These are phyloP conservation scores for Haplosporangium sp. DNA, from an alignment of 371 early-diverging fungal genomes.

Conservation along the genomic window DNA sequence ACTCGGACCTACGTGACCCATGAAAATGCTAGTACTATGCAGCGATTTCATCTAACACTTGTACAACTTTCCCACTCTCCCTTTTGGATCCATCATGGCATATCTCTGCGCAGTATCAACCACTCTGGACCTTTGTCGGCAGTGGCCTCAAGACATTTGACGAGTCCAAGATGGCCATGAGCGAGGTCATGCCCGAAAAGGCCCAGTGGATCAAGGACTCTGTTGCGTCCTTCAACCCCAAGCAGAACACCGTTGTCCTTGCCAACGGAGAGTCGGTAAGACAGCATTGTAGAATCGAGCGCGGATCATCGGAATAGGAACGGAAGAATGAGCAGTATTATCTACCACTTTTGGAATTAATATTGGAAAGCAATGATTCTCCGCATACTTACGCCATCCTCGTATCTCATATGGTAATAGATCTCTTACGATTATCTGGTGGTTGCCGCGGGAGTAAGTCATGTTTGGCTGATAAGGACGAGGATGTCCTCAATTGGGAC, in stretches of 20 bases:
- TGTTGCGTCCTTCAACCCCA: slow-evolving; percentile 77
- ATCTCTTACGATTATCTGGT: slow-evolving; percentile 87
- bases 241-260: slow-evolving; percentile 72
- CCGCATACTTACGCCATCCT: slow-evolving; percentile 1
- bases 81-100: not conserved
- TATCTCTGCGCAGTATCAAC: slow-evolving; percentile 75
- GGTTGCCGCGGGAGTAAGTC: slow-evolving; percentile 81
- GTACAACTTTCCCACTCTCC: slow-evolving; percentile 10
- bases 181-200: slow-evolving; percentile 73
- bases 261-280: slow-evolving; percentile 72
- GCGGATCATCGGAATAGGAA: not conserved
- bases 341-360: slow-evolving; percentile 2
- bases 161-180: slow-evolving; percentile 77
- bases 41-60: not conserved
- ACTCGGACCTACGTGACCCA: not conserved
- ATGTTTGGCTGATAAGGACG: not conserved
- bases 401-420: slow-evolving; percentile 14
- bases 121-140: slow-evolving; percentile 91
- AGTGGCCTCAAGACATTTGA: slow-evolving; percentile 84
- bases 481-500: not conserved
- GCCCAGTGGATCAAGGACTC: slow-evolving; percentile 83
- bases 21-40: not conserved
- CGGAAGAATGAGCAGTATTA: not conserved
- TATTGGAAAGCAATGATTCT: not conserved
- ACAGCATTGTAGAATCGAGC: not conserved